A percentile compares a stretch with the other conserved stretches of the same genome.
These are phyloP conservation scores for Fusarium mangiferae DNA, from an alignment of 2,329 filamentous ascomycete genomes.

Conservation along the genomic window DNA sequence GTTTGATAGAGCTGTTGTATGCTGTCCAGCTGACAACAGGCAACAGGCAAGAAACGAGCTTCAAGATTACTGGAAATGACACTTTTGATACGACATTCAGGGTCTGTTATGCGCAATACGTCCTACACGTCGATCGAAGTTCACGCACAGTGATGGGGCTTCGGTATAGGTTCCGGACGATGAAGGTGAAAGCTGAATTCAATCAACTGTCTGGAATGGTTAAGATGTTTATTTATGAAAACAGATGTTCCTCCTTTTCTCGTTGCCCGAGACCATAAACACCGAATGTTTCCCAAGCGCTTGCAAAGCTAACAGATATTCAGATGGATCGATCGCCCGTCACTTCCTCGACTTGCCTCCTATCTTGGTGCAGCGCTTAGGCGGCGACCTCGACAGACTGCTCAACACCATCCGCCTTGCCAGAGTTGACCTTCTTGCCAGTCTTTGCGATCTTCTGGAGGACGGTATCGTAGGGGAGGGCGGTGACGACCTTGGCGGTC, in stretches of 20 bases:
- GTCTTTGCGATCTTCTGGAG: slow-evolving; percentile 93
- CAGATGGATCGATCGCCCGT: slow-evolving; percentile 14
- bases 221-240: slow-evolving; percentile 23
- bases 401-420: slow-evolving; percentile 73
- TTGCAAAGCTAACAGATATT: slow-evolving; percentile 35
- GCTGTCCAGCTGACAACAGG: background rate
- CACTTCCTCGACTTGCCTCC: background rate
- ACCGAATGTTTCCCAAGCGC: slow-evolving; percentile 31
- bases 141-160: background rate
- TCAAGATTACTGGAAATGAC: background rate
- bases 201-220: slow-evolving; percentile 15
- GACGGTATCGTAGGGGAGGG: slow-evolving; percentile 81
- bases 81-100: background rate
- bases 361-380: slow-evolving; percentile 16
- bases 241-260: slow-evolving; percentile 28
- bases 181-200: background rate
- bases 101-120: background rate
- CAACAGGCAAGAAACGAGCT: background rate
- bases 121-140: background rate
- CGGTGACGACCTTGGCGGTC: slow-evolving; percentile 79
- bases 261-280: slow-evolving; percentile 27
- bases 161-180: background rate
- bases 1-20: background rate
- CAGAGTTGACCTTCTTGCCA: slow-evolving; percentile 88
- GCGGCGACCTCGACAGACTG: slow-evolving; percentile 60